These are phyloP conservation scores for Arthrobotrys sphaeroides DNA, from an alignment of 2,329 filamentous ascomycete genomes.

Conservation along the genomic window DNA sequence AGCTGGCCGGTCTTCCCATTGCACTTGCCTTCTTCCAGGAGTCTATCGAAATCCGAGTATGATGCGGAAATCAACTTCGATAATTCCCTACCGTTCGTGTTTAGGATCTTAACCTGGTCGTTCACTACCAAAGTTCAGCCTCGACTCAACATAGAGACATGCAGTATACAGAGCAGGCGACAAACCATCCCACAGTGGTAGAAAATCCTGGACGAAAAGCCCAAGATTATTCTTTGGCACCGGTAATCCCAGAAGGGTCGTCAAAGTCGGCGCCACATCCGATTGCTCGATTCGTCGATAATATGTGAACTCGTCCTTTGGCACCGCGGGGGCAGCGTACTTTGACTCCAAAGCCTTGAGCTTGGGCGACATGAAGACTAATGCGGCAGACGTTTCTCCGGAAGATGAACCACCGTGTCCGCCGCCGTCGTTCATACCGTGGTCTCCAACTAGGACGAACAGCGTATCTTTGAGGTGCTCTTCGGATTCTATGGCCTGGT, in stretches of 20 bases:
- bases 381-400: constrained; percentile 90
- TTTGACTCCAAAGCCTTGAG: constrained; percentile 68
- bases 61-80: constrained; percentile 78
- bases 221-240: constrained; percentile 90
- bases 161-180: constrained; percentile 15
- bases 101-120: constrained; percentile 65
- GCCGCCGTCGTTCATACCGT: constrained; percentile 99
- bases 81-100: constrained; percentile 83
- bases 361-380: constrained; percentile 90
- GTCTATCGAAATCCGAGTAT: constrained; percentile 68
- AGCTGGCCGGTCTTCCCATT: constrained; percentile 60
- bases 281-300: constrained; percentile 90
- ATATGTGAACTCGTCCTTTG: constrained; percentile 78
- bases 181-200: constrained; percentile 78
- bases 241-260: constrained; percentile 85
- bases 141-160: not conserved
- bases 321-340: constrained; percentile 66
- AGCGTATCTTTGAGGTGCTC: constrained; percentile 79
- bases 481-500: constrained; percentile 75
- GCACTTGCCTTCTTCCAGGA: constrained; percentile 51
- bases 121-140: constrained; percentile 54
- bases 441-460: constrained; percentile 87
- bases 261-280: constrained; percentile 89
- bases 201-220: constrained; percentile 80
- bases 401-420: constrained; percentile 95